Conservation (phyloP, 2,329 filamentous ascomycete genomes). For the Herpotrichia juniperi region DNA sequence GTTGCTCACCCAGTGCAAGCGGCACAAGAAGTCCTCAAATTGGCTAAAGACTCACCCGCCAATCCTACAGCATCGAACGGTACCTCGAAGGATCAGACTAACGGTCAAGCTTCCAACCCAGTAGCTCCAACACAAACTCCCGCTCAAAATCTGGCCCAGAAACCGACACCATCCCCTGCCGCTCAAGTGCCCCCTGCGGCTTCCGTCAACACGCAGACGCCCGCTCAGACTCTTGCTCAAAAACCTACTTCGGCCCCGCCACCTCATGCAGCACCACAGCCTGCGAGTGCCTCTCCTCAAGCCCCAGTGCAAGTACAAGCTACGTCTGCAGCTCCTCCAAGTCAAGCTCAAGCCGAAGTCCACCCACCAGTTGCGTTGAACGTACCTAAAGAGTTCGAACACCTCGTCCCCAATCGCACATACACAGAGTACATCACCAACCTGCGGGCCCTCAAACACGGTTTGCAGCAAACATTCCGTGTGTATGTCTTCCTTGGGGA, state of each 20-base stretch:
- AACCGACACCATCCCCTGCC: no score
- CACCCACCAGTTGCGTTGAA: conserved; percentile 1
- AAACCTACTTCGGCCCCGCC: background rate
- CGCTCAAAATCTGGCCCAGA: background rate
- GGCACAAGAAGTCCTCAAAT: background rate
- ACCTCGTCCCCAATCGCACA: conserved; percentile 14
- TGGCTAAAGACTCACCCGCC: background rate
- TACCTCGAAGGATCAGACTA: background rate
- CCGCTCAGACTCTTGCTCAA: no score
- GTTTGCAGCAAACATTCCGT: conserved; percentile 41
- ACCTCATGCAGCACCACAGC: background rate
- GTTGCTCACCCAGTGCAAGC: conserved; percentile 8
- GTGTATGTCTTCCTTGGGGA: conserved; percentile 47
- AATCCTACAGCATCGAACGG: background rate
- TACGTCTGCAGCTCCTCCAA: background rate
- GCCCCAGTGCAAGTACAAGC: background rate
- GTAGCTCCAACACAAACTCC: background rate
- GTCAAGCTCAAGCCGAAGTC: background rate
- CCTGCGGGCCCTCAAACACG: conserved; percentile 42
- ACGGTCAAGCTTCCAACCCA: background rate
- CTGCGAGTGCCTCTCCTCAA: background rate
- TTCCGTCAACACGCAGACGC: background rate
- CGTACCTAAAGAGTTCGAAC: conserved; percentile 7
- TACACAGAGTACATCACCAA: conserved; percentile 46
- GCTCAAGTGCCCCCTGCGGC: no score